phyloP scores from a whole-genome alignment of 805 yeast species.

The Schizosaccharomyces cryophilus region DNA sequence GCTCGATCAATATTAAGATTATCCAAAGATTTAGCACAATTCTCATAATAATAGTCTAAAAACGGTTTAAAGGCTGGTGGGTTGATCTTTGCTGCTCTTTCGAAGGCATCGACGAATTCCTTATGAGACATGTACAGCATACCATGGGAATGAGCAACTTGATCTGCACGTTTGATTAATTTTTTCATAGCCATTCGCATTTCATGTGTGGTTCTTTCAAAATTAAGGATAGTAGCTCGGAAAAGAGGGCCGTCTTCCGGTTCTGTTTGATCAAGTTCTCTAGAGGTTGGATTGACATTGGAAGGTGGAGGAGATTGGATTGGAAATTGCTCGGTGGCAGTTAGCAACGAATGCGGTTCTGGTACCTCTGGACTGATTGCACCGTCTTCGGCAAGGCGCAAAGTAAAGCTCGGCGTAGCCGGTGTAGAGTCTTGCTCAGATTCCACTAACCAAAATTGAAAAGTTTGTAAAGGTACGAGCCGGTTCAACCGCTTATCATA shows the following conservation, averaged over 20 bases:
- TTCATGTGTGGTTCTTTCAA: conserved; percentile 16
- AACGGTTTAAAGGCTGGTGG: conserved; percentile 13
- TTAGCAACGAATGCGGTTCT: neutral
- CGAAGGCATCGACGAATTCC: conserved; percentile 13
- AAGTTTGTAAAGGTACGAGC: neutral
- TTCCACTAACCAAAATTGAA: neutral
- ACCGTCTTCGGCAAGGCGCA: neutral
- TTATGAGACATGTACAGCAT: conserved; percentile 4
- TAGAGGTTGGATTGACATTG: neutral
- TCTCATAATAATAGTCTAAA: conserved; percentile 13
- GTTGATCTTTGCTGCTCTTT: conserved; percentile 14
- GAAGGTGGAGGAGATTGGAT: neutral
- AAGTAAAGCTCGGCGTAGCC: neutral
- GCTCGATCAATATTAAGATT: neutral
- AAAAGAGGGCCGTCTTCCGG: conserved; percentile 23
- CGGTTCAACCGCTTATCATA: neutral
- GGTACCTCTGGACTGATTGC: neutral
- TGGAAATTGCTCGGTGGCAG: neutral
- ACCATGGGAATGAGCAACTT: conserved; percentile 14
- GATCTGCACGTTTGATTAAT: conserved; percentile 16
- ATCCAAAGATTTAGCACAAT: conserved; percentile 5
- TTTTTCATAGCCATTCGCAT: conserved; percentile 16
- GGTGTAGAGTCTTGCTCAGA: neutral
- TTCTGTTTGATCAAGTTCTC: conserved; percentile 9
- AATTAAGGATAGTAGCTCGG: conserved; percentile 17